Base-by-base conservation (phyloP, 2,329 filamentous ascomycete genomes). In the Cercospora berteroae region DNA sequence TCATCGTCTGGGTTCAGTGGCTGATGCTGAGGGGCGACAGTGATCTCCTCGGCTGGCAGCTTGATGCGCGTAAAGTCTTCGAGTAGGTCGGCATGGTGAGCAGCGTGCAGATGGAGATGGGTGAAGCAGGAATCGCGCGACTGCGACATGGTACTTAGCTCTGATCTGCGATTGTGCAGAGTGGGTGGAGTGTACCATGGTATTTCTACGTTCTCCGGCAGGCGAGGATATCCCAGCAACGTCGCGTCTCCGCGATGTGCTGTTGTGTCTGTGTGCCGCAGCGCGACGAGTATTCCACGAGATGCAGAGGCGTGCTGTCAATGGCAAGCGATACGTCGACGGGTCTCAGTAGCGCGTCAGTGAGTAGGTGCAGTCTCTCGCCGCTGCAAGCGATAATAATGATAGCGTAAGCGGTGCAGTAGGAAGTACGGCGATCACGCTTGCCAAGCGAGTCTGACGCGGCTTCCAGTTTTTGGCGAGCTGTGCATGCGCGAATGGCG, bases 1-100 rank as follows among this genome's bases (percentile, higher is more conserved):
- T 95, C 83, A 69, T 95, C 92, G 79, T 95, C 92, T 0, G 92
- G 92, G 77, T 95, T 94, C 76, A 93, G 85, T 48, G 92, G 92
- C 77, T 93, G 91, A 77, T 93, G 88, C 69, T 92, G 87, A 7
- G 88, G 88, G 36, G 90, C 88, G n/a, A 96, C 90, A 79, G 91
- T 91, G 77, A 95, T 91, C 65, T 94, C 90, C 80, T 95, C 92
- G 69, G 80, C 78, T 4, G 77, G 74, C 4, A 81, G 75, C 60
- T 78, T 77, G 69, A 80, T 75, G 56, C 77, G 77, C 5, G 80
- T 83, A 76, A 84, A 84, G 70, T 81, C 81, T 73, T 94, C 92
- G 72, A 94, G 90, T 69, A 93, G 87, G 80, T 94, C 91, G 64
- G 90, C 90, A 80, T 92, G 87, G 77, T 88, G 87, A 31, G 90